A percentile compares a stretch with the other conserved stretches of the same genome.
Conservation (phyloP, 78 protist species). For the Polysphondylium violaceum region DNA sequence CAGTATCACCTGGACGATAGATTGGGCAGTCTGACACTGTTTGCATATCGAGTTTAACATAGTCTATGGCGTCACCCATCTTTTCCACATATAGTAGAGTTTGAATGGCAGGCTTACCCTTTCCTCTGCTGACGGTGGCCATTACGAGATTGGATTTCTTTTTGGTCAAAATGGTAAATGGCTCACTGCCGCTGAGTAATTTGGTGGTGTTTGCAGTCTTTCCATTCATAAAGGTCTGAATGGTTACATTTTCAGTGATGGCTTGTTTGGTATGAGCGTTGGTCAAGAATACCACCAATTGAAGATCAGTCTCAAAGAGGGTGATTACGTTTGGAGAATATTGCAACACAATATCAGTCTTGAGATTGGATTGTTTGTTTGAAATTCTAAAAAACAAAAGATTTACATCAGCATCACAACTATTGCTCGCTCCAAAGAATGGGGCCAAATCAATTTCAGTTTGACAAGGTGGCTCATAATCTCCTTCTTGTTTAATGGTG, state of each 20-base stretch:
- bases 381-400: constrained; percentile 4
- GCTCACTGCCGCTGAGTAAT: background rate
- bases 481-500: background rate
- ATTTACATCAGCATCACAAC: background rate
- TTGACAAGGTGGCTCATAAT: background rate
- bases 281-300: too few relatives aligned
- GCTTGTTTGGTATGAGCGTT: too few relatives aligned
- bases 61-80: background rate
- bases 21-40: background rate
- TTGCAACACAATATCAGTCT: background rate
- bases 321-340: constrained; percentile 10
- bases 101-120: background rate
- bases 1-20: constrained; percentile 39
- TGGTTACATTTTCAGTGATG: too few relatives aligned
- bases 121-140: background rate
- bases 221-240: background rate
- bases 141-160: background rate
- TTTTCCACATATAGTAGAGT: background rate
- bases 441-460: constrained; percentile 12
- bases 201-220: background rate
- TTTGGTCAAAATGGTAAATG: background rate
- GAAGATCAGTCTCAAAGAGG: background rate
- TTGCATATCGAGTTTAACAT: background rate
- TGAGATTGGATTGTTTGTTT: background rate
- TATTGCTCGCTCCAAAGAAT: constrained; percentile 43